phyloP scores from a whole-genome alignment of 2,329 filamentous ascomycete genomes.

The Aspergillus fischeri region DNA sequence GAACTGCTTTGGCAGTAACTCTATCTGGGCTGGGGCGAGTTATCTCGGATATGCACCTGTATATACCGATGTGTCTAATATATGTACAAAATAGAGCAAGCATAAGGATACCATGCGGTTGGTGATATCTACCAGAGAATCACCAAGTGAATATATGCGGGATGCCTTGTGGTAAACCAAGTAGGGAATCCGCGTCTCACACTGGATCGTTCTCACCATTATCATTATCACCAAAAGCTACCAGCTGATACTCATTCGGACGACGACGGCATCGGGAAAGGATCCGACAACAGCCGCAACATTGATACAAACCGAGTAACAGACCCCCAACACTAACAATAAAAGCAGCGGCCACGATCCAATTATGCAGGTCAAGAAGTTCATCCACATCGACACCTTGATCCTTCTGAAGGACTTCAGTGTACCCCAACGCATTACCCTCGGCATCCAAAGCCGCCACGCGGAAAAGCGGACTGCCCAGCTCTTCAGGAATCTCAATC shows the following conservation, averaged over 20 bases:
- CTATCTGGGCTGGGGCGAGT: too few relatives aligned
- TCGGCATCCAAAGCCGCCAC: constrained; percentile 17
- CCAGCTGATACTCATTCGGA: constrained; percentile 12
- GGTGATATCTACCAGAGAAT: not conserved
- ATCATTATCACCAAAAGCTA: constrained; percentile 10
- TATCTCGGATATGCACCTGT: too few relatives aligned
- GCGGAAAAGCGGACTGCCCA: constrained; percentile 12
- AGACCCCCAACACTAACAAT: constrained; percentile 9
- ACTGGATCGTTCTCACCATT: not conserved
- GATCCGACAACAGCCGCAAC: constrained; percentile 2
- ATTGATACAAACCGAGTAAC: constrained; percentile 11
- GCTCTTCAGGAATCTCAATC: constrained; percentile 16
- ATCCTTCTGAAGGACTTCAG: constrained; percentile 10
- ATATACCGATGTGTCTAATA: not conserved
- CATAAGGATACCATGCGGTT: not conserved
- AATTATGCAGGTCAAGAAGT: constrained; percentile 11
- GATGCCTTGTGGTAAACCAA: too few relatives aligned
- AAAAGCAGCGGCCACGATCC: constrained; percentile 11
- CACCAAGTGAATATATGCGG: not conserved
- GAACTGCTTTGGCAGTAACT: too few relatives aligned
- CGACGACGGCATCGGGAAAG: constrained; percentile 4
- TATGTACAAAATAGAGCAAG: not conserved
- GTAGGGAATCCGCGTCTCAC: not conserved
- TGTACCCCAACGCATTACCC: constrained; percentile 15
- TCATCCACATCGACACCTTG: not conserved